Base-by-base conservation (phyloP, 768 basidiomycete genomes). In the Chalciporus pseudorubinellus region DNA sequence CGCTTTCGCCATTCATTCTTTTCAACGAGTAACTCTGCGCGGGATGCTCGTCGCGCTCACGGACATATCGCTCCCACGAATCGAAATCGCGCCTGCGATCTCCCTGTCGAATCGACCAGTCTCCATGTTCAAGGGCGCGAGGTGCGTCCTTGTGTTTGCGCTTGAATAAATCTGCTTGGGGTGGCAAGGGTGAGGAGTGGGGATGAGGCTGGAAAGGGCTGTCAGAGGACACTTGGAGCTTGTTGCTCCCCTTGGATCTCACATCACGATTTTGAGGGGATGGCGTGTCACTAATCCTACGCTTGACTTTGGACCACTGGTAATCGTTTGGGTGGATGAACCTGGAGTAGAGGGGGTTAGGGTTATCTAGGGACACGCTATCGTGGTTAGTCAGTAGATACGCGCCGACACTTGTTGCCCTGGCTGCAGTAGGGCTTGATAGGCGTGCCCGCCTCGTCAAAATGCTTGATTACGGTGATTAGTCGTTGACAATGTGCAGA, bases 271-370 rank as follows among this genome's bases (percentile, higher is more conserved):
- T 39, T 52, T 59, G 57, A n/a, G 67, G 55, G 19, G 62, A 58
- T 20, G 58, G 50, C n/a, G 53, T 44, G 13, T 45, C 49, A 6
- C 56, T 47, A n/a, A 38, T 52, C 31, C 59, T 58, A 21, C 53
- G 65, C 21, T 44, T 67, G 19, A 57, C 51, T 41, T 56, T 62
- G 20, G 47, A 34, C 73, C 79, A 81, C 41, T 76, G 71, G 28
- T 69, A 52, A 59, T 82, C 80, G 41, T 59, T 67, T 26, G 80
- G 80, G 53, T 82, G 80, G 33, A 81, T 71, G 55, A 78, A 82
- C 24, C 80, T 73, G 52, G 48, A 55, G 13, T 36, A 8, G 31
- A 14, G 46, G 26, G 20, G 38, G 50, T 46, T 55, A 47, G 51
- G 51, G 48, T 14, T 41, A 26, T 43, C 33, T 8, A 39, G 29